Percentiles rank a stretch among this genome's conserved stretches.
Conservation (phyloP, 345 rosid species). For the Triadica sebifera region DNA sequence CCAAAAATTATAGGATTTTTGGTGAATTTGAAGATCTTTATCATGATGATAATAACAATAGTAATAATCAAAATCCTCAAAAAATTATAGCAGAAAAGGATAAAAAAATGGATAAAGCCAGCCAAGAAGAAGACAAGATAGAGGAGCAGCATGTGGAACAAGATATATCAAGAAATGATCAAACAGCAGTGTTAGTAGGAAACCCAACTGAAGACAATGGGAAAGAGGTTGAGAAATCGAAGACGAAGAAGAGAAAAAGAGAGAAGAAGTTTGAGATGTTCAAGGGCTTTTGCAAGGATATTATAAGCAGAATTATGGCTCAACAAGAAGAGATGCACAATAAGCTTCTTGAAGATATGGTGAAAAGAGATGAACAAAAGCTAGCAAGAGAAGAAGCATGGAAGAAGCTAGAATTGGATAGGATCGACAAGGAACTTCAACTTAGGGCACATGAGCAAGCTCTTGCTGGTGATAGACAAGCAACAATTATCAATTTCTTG, state of each 20-base stretch:
- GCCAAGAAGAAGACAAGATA: conserved; percentile 26
- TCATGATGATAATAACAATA: conserved; percentile 25
- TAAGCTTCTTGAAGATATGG: conserved; percentile 77
- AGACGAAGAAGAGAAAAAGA: conserved; percentile 45
- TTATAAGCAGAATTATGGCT: conserved; percentile 60
- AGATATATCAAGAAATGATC: conserved; percentile 28
- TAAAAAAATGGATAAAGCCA: conserved; percentile 33
- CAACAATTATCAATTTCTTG: conserved; percentile 60
- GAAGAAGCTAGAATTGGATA: conserved; percentile 79
- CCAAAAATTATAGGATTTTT: conserved; percentile 44
- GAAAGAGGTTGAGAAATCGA: conserved; percentile 17
- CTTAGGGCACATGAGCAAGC: conserved; percentile 68
- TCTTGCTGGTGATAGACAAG: conserved; percentile 53
- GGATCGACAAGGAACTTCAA: conserved; percentile 61
- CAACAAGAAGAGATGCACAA: conserved; percentile 79
- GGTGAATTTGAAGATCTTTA: conserved; percentile 69
- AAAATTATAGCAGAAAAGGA: conserved; percentile 23
- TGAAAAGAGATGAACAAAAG: conserved; percentile 64
- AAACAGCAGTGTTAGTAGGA: conserved; percentile 12
- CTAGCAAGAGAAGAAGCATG: conserved; percentile 75
- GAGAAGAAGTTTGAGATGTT: conserved; percentile 49
- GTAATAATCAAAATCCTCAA: conserved; percentile 12
- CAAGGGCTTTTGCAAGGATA: conserved; percentile 63
- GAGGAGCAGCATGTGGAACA: conserved; percentile 14
- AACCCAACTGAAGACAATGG: too few species aligned